Evolutionary conservation across 2,329 filamentous ascomycete genomes (phyloP), one percentile per base, ranked within the genome.

Genomic region (Colletotrichum simmondsii): DNA sequence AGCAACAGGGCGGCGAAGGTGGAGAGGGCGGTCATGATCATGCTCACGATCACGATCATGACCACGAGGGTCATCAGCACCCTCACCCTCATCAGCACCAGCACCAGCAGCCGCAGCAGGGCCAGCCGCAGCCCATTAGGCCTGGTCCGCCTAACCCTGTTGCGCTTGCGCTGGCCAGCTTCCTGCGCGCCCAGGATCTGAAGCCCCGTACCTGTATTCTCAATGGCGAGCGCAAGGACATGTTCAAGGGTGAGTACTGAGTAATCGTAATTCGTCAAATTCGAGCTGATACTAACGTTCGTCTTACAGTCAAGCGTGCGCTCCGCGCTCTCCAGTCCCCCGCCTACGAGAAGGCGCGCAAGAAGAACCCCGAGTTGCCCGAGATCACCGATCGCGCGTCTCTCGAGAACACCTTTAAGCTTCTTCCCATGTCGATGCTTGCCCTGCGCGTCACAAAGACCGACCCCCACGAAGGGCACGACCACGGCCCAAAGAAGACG

Each of bases 181-280:
- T 97, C 84, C 86, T 99, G 72, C 92, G 92, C 77, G 83, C 89
- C 71, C 95, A 98, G 84, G 91, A 97, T 72, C 85, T 99, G 76
- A 99, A 99, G 89, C 89, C 90, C 22, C 89, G 97, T 75, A 98
- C 95, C 22, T 96, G 94, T 81, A 97, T 99, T 75, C 90, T 98
- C 76, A 95, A 98, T 76, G 97, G 97, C 78, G 95, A 98, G 88
- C 91, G 97, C 79, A 98, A 98, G 85, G 96, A 99, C 76, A 97
- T 99, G 94, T 98, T 99, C 84, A 93, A 93, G 88, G 95, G 95
- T 96, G 87, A 62, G 80, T 19, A n/a, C 58, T 3, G 5, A 7
- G 8, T 24, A 14, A 14, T 19, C 28, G 19, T 22, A 11, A 74
- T 42, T 4, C 12, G 28, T 2, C 4, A 11, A 5, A 4, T 28